phyloP scores from a whole-genome alignment of 2,329 filamentous ascomycete genomes.

The Sporothrix brunneoviolacea region DNA sequence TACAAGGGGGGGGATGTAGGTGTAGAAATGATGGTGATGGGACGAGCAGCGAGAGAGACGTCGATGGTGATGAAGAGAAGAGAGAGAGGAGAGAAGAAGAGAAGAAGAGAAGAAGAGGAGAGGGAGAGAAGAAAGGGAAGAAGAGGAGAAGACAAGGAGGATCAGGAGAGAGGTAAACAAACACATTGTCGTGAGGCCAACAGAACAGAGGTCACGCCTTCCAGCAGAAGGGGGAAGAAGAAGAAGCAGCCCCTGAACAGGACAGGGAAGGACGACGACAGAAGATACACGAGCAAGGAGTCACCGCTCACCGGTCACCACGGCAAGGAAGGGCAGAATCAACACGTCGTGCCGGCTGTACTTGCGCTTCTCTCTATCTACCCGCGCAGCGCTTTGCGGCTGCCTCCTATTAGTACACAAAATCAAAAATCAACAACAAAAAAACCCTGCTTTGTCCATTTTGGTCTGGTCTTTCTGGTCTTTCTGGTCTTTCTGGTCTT shows the following conservation, averaged over 20 bases:
- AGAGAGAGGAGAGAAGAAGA: not conserved
- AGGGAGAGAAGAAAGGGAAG: not conserved
- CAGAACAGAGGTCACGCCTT: not conserved
- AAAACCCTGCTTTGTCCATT: not conserved
- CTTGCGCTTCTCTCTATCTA: constrained; percentile 9
- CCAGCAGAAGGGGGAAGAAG: not conserved
- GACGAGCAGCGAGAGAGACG: not conserved
- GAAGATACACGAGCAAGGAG: too few species aligned
- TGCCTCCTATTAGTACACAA: constrained; percentile 16
- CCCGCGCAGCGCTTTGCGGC: constrained; percentile 1
- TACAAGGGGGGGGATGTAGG: too few species aligned
- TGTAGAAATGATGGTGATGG: too few species aligned
- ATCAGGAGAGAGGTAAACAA: not conserved
- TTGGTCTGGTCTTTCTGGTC: too few species aligned
- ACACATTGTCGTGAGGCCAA: not conserved
- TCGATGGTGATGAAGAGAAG: not conserved
- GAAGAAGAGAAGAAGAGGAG: not conserved
- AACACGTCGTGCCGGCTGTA: not conserved
- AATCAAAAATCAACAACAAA: not conserved
- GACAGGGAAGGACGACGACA: not conserved
- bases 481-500: not conserved
- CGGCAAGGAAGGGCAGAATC: not conserved
- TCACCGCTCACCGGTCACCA: not conserved
- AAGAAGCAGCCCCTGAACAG: not conserved
- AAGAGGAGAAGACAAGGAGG: too few species aligned